phyloP scores from a whole-genome alignment of 2,329 filamentous ascomycete genomes.

The Xylogone sp. region DNA sequence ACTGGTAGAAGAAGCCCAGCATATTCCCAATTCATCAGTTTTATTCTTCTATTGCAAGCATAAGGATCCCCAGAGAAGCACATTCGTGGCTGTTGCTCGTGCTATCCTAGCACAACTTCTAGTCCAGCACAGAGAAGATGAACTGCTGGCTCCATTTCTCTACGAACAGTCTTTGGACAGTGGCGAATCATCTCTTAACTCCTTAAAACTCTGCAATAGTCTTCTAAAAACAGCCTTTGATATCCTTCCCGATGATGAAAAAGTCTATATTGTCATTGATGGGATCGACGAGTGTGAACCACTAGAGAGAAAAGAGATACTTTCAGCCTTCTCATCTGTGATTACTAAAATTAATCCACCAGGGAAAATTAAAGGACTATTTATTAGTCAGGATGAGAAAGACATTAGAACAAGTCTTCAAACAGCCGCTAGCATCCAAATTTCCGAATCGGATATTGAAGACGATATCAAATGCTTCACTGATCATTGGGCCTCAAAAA shows the following conservation, averaged over 20 bases:
- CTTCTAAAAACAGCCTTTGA: too few species aligned
- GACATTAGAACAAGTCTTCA: constrained; percentile 26
- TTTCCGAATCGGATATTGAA: constrained; percentile 23
- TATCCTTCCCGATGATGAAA: too few species aligned
- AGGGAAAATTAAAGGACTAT: constrained; percentile 23
- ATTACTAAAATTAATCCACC: too few species aligned
- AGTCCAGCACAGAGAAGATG: too few species aligned
- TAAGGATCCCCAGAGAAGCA: constrained; percentile 22
- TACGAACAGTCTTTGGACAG: too few species aligned
- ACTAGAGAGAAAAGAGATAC: constrained; percentile 27
- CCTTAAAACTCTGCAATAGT: too few species aligned
- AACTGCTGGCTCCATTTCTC: too few species aligned
- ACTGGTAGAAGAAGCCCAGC: too few species aligned
- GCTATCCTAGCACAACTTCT: too few species aligned
- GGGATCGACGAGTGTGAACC: constrained; percentile 38
- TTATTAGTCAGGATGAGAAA: constrained; percentile 33
- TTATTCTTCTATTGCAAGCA: constrained; percentile 38
- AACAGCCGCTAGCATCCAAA: constrained; percentile 17
- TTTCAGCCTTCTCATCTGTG: constrained; percentile 25
- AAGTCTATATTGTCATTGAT: constrained; percentile 38
- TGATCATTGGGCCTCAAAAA: constrained; percentile 10
- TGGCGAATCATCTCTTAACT: too few species aligned
- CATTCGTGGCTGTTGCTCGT: too few species aligned
- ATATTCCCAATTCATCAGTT: too few species aligned
- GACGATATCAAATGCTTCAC: constrained; percentile 31